Base-by-base conservation (phyloP, 2,329 filamentous ascomycete genomes). In the Juglanconis oblonga region DNA sequence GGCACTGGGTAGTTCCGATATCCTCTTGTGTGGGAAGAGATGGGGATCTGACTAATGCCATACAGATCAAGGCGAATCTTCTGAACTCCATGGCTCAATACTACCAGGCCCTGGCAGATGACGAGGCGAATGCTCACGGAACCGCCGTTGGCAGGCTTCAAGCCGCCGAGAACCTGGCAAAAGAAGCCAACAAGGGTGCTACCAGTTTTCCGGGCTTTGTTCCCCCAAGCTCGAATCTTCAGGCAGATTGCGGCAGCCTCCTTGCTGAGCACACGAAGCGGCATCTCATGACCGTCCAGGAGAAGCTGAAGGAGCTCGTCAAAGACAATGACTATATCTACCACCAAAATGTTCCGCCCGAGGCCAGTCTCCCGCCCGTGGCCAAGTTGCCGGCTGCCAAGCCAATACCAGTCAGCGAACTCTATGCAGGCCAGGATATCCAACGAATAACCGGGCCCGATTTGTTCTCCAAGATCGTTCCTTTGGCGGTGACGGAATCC, bases 311-410 rank as follows among this genome's bases (percentile, higher is more conserved):
- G 17, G 87, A 91, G 62, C 82, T 93, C 53, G 81, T 84, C 66
- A 97, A 96, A 69, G 95, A 99, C 73, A 99, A 99, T 67, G 95
- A 99, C 72, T 98, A 95, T 74, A 97, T 99, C 71, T 99, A 99
- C 71, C 95, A 99, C 72, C 92, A 98, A 67, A 88, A 87, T 1
- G 88, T 99, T 1, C 94, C 95, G 0, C 87, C 88, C 9, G 92
- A 97, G 73, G 90, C 92, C 4, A 89, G 88, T 33, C 78, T 99
- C 11, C 79, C 91, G 1, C 83, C 89, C 1, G 92, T 99, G 52
- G 84, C 92, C 3, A 99, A 98, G 73, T 81, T 98, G 14, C 92
- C 94, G 4, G 96, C 95, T 1, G 93, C 95, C 7, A 99, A 99
- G 73, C 92, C 95, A 3, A 98, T 99, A 64, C 94, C 95, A 0